Evolutionary conservation across 805 yeast species (phyloP).

Genomic region (Starmerella gropengiesseri): DNA sequence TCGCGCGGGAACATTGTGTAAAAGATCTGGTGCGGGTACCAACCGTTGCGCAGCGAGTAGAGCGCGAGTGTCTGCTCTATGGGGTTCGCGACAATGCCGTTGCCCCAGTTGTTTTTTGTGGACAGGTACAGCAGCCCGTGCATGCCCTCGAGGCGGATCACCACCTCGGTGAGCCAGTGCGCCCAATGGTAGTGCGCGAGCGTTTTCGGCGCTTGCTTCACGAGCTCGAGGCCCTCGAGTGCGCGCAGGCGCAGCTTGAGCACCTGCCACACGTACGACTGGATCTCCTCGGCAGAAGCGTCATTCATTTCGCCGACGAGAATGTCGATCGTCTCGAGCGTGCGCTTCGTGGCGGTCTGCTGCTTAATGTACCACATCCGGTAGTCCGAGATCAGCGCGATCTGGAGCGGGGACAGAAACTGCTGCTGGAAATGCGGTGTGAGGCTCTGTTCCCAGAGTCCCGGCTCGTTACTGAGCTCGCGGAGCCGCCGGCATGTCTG

Average conservation of each 20-base stretch:
- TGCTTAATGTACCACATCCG: conserved; percentile 19
- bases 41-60: conserved; percentile 15
- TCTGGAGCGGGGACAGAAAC: conserved; percentile 13
- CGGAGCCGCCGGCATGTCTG: conserved; percentile 19
- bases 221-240: conserved; percentile 9
- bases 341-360: conserved; percentile 7
- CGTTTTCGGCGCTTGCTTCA: conserved; percentile 10
- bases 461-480: conserved; percentile 19
- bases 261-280: conserved; percentile 11
- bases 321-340: conserved; percentile 15
- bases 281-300: conserved; percentile 14
- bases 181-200: conserved; percentile 22
- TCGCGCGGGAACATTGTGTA: not conserved
- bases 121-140: conserved; percentile 17
- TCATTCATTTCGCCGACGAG: conserved; percentile 22
- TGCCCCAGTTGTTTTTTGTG: conserved; percentile 19
- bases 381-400: conserved; percentile 13
- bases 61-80: conserved; percentile 18
- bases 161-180: conserved; percentile 16
- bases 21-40: conserved; percentile 9
- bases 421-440: conserved; percentile 10
- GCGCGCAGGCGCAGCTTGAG: conserved; percentile 16
- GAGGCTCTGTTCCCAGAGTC: conserved; percentile 19
- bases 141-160: conserved; percentile 20
- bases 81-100: conserved; percentile 17